Evolutionary conservation across 108 stramenopile genomes (phyloP).

Genomic region (Chaetoceros tenuissimus): DNA sequence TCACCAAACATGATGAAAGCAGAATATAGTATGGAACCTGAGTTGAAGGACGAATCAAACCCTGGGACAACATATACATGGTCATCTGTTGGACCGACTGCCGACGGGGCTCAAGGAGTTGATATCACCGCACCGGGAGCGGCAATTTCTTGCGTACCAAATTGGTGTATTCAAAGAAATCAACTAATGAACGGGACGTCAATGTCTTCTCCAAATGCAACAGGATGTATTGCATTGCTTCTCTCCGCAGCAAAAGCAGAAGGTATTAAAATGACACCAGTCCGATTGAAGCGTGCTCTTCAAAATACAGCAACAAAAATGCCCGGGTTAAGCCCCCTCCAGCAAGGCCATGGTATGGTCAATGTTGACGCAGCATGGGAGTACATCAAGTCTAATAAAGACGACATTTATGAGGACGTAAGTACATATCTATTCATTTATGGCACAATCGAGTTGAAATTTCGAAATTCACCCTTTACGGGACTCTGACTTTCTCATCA

Average conservation of each 20-base stretch:
- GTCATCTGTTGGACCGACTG: slow-evolving; percentile 75
- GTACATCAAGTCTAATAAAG: slow-evolving; percentile 9
- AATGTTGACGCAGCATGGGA: slow-evolving; percentile 57
- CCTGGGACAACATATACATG: slow-evolving; percentile 68
- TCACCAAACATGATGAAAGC: slow-evolving; percentile 63
- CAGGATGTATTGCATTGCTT: slow-evolving; percentile 75
- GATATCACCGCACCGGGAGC: slow-evolving; percentile 84
- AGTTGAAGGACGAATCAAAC: not conserved
- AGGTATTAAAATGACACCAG: slow-evolving; percentile 38
- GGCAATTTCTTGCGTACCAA: slow-evolving; percentile 81
- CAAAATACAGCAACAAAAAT: slow-evolving; percentile 58
- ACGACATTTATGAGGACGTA: not conserved
- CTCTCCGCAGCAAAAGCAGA: slow-evolving; percentile 63
- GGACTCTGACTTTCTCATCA: no score
- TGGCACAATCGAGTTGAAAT: no score
- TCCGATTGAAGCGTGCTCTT: slow-evolving; percentile 55
- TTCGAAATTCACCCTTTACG: no score
- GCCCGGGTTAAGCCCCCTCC: slow-evolving; percentile 19
- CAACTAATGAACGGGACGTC: slow-evolving; percentile 86
- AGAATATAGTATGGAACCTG: slow-evolving; percentile 34
- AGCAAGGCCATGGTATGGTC: slow-evolving; percentile 68
- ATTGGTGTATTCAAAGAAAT: slow-evolving; percentile 66
- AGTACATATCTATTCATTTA: not conserved
- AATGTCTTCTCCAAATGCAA: slow-evolving; percentile 71
- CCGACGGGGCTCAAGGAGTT: slow-evolving; percentile 72